phyloP scores from a whole-genome alignment of 2,329 filamentous ascomycete genomes.

The Colletotrichum spaethianum region DNA sequence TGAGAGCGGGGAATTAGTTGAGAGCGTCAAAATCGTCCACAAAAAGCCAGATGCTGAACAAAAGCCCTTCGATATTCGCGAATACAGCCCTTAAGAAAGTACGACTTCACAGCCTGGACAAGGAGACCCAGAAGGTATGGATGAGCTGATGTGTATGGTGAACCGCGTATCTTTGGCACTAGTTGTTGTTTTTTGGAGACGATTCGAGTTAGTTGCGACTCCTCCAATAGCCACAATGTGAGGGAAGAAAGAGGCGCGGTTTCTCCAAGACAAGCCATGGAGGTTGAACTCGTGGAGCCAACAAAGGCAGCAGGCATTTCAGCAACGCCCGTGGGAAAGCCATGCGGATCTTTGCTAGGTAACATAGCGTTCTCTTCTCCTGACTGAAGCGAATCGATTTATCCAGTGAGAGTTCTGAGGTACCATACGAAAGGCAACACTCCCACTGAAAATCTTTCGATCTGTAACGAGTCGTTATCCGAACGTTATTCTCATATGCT shows the following conservation, averaged over 20 bases:
- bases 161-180: conserved; percentile 1
- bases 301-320: conserved; percentile 12
- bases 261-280: conserved; percentile 1
- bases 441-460: neutral
- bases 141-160: neutral
- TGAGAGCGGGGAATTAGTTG: conserved; percentile 23
- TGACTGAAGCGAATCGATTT: neutral
- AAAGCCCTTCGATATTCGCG: conserved; percentile 19
- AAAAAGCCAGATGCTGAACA: conserved; percentile 1
- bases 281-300: conserved; percentile 27
- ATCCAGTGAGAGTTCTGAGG: too few species aligned
- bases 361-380: neutral
- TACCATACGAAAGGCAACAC: too few species aligned
- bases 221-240: neutral
- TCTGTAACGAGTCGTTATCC: neutral
- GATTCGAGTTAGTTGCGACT: conserved; percentile 7
- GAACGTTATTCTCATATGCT: neutral
- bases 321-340: conserved; percentile 10
- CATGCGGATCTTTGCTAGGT: neutral
- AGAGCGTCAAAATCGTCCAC: conserved; percentile 24
- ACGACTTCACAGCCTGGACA: neutral
- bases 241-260: neutral
- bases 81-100: neutral
- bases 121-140: neutral
- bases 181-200: neutral